Conservation (phyloP, 2,329 filamentous ascomycete genomes). For the Cercospora citrullina region DNA sequence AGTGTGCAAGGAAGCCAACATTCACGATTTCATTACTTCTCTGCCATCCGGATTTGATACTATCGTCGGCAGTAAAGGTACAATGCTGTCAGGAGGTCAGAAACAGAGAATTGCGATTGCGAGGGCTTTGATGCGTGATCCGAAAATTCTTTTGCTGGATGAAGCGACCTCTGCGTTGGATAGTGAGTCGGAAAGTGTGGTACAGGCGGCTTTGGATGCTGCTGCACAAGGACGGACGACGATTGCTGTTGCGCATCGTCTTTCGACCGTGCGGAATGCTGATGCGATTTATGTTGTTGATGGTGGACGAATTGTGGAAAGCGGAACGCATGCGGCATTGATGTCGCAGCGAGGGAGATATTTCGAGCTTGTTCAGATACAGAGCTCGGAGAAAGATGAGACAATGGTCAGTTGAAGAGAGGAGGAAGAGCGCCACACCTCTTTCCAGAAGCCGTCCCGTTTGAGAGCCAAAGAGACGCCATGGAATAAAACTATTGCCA, state of each 20-base stretch:
- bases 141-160: slow-evolving; percentile 56
- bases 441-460: neutral
- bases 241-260: slow-evolving; percentile 44
- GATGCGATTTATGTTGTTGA: slow-evolving; percentile 44
- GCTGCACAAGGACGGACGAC: slow-evolving; percentile 44
- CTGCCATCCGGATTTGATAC: slow-evolving; percentile 55
- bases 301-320: slow-evolving; percentile 41
- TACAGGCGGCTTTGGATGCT: slow-evolving; percentile 66
- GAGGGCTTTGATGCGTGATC: slow-evolving; percentile 54
- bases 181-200: slow-evolving; percentile 63
- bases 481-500: neutral
- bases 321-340: slow-evolving; percentile 43
- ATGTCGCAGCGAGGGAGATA: slow-evolving; percentile 42
- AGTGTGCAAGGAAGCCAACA: slow-evolving; percentile 54
- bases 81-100: slow-evolving; percentile 55
- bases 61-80: slow-evolving; percentile 50
- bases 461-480: neutral
- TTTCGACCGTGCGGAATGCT: slow-evolving; percentile 41
- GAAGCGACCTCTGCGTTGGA: slow-evolving; percentile 63
- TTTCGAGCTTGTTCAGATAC: slow-evolving; percentile 16
- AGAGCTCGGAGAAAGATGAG: slow-evolving; percentile 12
- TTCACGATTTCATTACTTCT: slow-evolving; percentile 54
- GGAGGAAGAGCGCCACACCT: neutral
- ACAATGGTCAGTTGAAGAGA: neutral
- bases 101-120: slow-evolving; percentile 58